Base-by-base conservation (phyloP, 345 rosid species). In the Brassica cretica region DNA sequence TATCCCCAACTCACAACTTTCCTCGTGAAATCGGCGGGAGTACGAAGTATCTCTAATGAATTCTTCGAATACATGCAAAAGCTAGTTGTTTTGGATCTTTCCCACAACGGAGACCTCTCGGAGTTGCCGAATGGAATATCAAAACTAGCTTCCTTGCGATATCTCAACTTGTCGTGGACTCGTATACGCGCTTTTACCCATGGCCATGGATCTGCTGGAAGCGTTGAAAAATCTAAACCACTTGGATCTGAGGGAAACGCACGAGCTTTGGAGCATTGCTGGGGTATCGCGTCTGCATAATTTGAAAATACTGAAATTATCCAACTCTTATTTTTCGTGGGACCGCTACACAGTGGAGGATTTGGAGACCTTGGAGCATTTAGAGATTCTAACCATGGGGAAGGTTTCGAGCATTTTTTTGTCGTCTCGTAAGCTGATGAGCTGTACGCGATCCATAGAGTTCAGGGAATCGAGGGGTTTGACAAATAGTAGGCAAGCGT, bases 41-140 rank as follows among this genome's bases (percentile, higher is more conserved):
- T 37, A 37, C 11, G 44, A 37, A 37, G 44, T 8, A 37, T 37
- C 41, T 37, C 44, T 2, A 37, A 12, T 37, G 11, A 8, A 3
- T 46, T 46, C 53, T 46, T 46, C 53, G 14, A 46, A 4, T 46
- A 12, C 53, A 46, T 46, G 53, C 15, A 12, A 46, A 46, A 15
- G 58, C 37, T 85, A 32, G 59, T 1, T 69, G 84, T 78, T 49
- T 67, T 82, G 77, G 79, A 85, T 59, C 68, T 85, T 30, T 85
- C 85, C 0, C 0, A 0, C 4, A 82, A 82, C 10, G 1, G 2
- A 0, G 4, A 0, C 12, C 14, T 44, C 5, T 3, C 15, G 3
- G 53, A 44, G 12, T 2, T 44, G 15, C 53, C 53, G 14, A 12
- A 46, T 46, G 15, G n/a, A 44, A 44, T 44, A 44, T 12, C 53